Conservation (phyloP, 2,329 filamentous ascomycete genomes). For the Fusarium citri region DNA sequence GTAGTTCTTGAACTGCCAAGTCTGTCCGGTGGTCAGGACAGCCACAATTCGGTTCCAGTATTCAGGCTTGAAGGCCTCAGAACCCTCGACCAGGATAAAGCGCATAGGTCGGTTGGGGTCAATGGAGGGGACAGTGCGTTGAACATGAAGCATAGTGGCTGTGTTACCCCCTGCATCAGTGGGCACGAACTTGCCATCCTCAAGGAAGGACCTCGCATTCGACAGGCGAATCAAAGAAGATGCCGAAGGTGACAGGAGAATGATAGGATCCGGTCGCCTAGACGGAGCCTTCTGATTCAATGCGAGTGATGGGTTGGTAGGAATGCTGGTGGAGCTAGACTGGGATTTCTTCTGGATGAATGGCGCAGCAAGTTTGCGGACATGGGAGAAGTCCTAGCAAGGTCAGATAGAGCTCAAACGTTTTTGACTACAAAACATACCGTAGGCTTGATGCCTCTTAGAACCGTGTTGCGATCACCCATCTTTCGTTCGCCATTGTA, state of each 20-base stretch:
- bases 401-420: slow-evolving; percentile 14
- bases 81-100: slow-evolving; percentile 94
- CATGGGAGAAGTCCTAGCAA: slow-evolving; percentile 87
- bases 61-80: slow-evolving; percentile 95
- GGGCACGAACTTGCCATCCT: slow-evolving; percentile 83
- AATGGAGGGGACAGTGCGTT: slow-evolving; percentile 78
- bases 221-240: slow-evolving; percentile 94
- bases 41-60: slow-evolving; percentile 97
- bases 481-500: slow-evolving; percentile 92
- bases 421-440: slow-evolving; percentile 62
- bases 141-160: slow-evolving; percentile 86
- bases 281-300: slow-evolving; percentile 65
- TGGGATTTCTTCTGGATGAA: slow-evolving; percentile 75
- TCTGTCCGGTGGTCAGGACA: slow-evolving; percentile 96
- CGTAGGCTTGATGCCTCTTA: slow-evolving; percentile 88
- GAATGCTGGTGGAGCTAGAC: slow-evolving; percentile 52
- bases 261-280: slow-evolving; percentile 82
- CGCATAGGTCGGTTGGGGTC: slow-evolving; percentile 79
- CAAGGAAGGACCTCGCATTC: slow-evolving; percentile 95
- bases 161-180: slow-evolving; percentile 76
- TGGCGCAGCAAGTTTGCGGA: slow-evolving; percentile 84
- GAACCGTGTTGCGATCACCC: slow-evolving; percentile 89
- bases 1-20: slow-evolving; percentile 99
- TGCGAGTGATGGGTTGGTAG: slow-evolving; percentile 60
- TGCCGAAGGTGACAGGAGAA: slow-evolving; percentile 94